A percentile compares a stretch with the other conserved stretches of the same genome.
These are phyloP conservation scores for Pseudocercospora vitis DNA, from an alignment of 2,329 filamentous ascomycete genomes.

Conservation along the genomic window DNA sequence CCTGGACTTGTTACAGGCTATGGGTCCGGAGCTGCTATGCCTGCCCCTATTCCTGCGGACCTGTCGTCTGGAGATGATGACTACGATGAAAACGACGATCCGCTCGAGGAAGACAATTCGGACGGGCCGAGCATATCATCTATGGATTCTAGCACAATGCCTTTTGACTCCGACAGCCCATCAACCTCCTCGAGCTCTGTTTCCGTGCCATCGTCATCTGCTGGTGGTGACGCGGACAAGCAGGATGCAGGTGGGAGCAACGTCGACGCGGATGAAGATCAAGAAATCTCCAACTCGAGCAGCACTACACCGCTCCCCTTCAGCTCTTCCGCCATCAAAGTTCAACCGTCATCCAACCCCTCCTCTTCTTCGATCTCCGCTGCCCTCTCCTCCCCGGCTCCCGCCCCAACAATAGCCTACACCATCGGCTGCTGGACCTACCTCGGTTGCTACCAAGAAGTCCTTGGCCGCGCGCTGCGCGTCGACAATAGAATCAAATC, in stretches of 20 bases:
- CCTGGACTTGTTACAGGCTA: not conserved
- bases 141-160: not conserved
- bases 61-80: not conserved
- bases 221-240: not conserved
- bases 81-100: not conserved
- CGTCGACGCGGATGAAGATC: not conserved
- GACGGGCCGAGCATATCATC: too few species aligned
- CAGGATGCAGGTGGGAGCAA: not conserved
- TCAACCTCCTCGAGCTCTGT: not conserved
- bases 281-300: not conserved
- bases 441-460: constrained; percentile 3
- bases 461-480: not conserved
- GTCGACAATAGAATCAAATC: not conserved
- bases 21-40: not conserved
- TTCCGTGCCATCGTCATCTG: not conserved
- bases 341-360: not conserved
- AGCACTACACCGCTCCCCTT: not conserved
- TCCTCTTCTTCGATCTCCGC: not conserved
- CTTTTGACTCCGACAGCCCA: not conserved
- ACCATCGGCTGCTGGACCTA: constrained; percentile 3
- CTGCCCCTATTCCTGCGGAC: too few species aligned
- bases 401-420: not conserved
- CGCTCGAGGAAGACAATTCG: too few species aligned
- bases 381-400: not conserved
- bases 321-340: not conserved